These are phyloP conservation scores for Aspergillus nomiae DNA, from an alignment of 2,329 filamentous ascomycete genomes.

Conservation along the genomic window DNA sequence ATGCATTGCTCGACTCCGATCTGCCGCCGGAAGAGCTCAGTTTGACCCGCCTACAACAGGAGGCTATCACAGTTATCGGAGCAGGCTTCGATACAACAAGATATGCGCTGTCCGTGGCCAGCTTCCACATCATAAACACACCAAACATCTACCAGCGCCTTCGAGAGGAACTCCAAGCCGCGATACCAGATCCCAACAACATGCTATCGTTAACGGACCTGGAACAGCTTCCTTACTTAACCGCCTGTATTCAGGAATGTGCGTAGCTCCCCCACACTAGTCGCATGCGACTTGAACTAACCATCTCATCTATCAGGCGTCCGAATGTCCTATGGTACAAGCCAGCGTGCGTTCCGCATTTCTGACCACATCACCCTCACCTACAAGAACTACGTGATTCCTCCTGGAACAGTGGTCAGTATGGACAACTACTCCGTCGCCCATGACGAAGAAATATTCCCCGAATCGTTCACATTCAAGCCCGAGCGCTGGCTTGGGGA, in stretches of 20 bases:
- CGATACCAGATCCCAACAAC: conserved; percentile 24
- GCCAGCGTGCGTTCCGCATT: conserved; percentile 10
- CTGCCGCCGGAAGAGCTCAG: conserved; percentile 39
- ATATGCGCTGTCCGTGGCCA: conserved; percentile 27
- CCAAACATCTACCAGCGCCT: conserved; percentile 27
- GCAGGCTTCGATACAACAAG: conserved; percentile 34
- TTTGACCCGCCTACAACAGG: conserved; percentile 25
- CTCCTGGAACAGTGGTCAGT: conserved; percentile 9
- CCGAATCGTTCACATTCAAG: conserved; percentile 12
- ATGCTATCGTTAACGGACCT: conserved; percentile 22
- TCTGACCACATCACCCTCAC: conserved; percentile 11
- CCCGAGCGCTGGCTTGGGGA: conserved; percentile 18
- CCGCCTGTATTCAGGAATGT: conserved; percentile 17
- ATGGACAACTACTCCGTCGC: conserved; percentile 15
- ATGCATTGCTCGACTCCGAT: conserved; percentile 34
- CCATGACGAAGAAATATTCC: conserved; percentile 17
- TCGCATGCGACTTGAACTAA: not conserved
- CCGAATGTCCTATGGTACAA: conserved; percentile 13
- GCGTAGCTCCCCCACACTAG: not conserved
- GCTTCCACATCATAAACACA: conserved; percentile 34
- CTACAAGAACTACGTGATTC: conserved; percentile 15
- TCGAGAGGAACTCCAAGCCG: conserved; percentile 28
- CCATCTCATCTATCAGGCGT: conserved; percentile 3
- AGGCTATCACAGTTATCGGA: conserved; percentile 29
- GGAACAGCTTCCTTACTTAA: conserved; percentile 36